These are phyloP conservation scores for Entelexis paramagnoliae DNA, from an alignment of 1,139 yeast species.

Conservation along the genomic window DNA sequence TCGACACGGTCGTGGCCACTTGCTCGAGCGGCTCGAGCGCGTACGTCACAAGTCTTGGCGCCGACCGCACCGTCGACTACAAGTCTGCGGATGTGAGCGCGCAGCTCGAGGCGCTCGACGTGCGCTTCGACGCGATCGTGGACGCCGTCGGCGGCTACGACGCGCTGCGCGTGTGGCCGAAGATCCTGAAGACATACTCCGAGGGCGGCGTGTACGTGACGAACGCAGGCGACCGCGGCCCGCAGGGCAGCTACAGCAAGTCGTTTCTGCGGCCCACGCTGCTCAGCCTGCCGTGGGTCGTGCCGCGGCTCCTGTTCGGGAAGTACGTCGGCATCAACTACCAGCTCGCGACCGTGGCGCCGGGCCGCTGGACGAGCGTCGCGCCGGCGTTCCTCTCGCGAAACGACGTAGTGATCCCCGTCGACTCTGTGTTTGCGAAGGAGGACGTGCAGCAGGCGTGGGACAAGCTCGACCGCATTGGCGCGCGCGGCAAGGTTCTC, in stretches of 20 bases:
- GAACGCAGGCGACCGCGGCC: conserved; percentile 42
- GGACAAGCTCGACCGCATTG: conserved; percentile 38
- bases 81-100: conserved; percentile 27
- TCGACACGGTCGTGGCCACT: conserved; percentile 27
- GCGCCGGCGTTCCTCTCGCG: conserved; percentile 36
- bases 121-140: conserved; percentile 36
- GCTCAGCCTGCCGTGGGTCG: conserved; percentile 7
- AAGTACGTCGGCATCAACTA: conserved; percentile 28
- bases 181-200: conserved; percentile 36
- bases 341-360: conserved; percentile 21
- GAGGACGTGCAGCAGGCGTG: conserved; percentile 44
- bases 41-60: conserved; percentile 42
- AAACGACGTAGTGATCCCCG: conserved; percentile 37
- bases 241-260: conserved; percentile 27
- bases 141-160: conserved; percentile 43
- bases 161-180: conserved; percentile 25
- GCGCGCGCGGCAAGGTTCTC: conserved; percentile 56
- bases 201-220: conserved; percentile 41
- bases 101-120: conserved; percentile 7
- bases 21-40: conserved; percentile 39
- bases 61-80: conserved; percentile 46
- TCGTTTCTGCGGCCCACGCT: conserved; percentile 21
- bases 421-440: conserved; percentile 47
- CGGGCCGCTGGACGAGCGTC: conserved; percentile 26
- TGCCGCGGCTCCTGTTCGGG: conserved; percentile 29